Evolutionary conservation across 805 yeast genomes (phyloP), one percentile per base, ranked within the genome.

Genomic region (Starmerella lactis-condensi): DNA sequence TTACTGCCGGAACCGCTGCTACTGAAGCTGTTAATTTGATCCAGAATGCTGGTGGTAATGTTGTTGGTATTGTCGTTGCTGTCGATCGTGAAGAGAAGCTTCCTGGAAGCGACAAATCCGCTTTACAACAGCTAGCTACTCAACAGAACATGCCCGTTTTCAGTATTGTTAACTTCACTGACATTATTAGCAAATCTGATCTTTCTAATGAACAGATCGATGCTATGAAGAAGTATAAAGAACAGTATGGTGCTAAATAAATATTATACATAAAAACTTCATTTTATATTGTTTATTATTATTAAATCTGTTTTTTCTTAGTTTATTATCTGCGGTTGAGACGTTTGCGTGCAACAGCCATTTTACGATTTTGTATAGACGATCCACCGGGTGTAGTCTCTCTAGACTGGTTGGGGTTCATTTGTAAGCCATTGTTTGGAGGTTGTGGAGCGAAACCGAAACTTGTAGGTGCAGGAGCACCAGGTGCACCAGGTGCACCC

Each of bases 1-100:
- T 85, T 73, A 85, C 96, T 37, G 96, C 96, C 1, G 98, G 98
- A 24, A 89, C 96, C 36, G 96, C 98, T 30, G 82, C 83, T 52
- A 76, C 76, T 46, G 96, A 89, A 58, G 95, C 96, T 0, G 76
- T 78, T 46, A 69, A 65, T 29, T 75, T 89, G 47, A 81, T 89
- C 45, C 56, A 57, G 17, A 56, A 47, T 17, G 85, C 72, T 42
- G 60, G 67, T 22, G 98, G 94, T 29, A 48, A 57, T 10, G 75
- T 81, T 15, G 77, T 72, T 28, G 96, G 92, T 6, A 69, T 81
- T 35, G 73, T 82, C 37, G 78, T 89, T 48, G 93, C 94, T 6
- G 67, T 89, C 44, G 98, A 89, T 55, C 74, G 98, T 63, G 92
- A 83, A 62, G 98, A 89, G 59, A 52, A 57, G 34, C 72, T 89